Evolutionary conservation across 2,329 filamentous ascomycete genomes (phyloP), one percentile per base, ranked within the genome.

Genomic region (Clarireedia sp.): DNA sequence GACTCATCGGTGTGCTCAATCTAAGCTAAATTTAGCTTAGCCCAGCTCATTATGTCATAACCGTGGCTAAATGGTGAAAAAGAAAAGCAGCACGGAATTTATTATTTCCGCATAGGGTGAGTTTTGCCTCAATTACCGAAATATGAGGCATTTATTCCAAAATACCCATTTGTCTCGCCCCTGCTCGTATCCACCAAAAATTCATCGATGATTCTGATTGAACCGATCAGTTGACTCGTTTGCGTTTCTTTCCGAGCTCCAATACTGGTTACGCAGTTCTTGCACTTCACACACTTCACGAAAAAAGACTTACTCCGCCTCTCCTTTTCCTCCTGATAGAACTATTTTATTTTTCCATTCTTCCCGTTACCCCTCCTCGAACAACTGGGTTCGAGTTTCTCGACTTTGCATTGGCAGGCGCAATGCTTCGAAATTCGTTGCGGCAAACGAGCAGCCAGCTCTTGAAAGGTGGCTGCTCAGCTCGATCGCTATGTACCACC

Each of bases 351-450:
- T 29, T 45, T 36, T 29, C 19, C 46, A 38, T 51, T 17, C 26
- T 33, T 55, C 14, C 23, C 29, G 8, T 37, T n/a, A 54, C 12
- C 2, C 19, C 33, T 38, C 23, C 41, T 16, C 29, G 49, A 5
- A n/a, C 45, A 10, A 41, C 17, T 43, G 16, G 38, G 37, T 49
- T 54, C 16, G 37, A 24, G 40, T 36, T 54, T 26, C 56, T 61
- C 38, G 56, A 21, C 37, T 53, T 63, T 68, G 68, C 69, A 70
- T 72, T 66, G 69, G 66, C 66, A 67, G 69, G 71, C 75, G 79
- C 72, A 75, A 90, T 90, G 86, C 79, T 89, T 79, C 83, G 85
- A 75, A 81, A 79, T 71, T 81, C 83, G 63, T 73, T 89, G 64
- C 78, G 78, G 67, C 79, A 79, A 73, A 81, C 82, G 72, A 79